phyloP scores from a whole-genome alignment of 1,284 basidiomycete species.

The Puccinia coronata region DNA sequence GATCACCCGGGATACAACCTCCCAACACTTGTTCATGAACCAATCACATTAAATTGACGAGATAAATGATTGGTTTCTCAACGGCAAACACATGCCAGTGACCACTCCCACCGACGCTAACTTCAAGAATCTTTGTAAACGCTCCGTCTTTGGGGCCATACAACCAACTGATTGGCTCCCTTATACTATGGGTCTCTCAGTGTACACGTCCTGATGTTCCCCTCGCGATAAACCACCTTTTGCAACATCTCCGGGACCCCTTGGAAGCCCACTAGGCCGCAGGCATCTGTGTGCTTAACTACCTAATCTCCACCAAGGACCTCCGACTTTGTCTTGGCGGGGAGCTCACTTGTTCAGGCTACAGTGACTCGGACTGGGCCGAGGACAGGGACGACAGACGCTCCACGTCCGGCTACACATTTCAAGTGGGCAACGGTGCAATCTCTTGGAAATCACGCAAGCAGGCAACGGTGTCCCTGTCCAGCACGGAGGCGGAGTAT shows the following conservation, averaged over 20 bases:
- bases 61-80: not conserved
- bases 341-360: not conserved
- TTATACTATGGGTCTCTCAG: too few relatives aligned
- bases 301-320: not conserved
- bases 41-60: slow-evolving; percentile 2
- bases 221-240: not conserved
- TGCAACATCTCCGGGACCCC: not conserved
- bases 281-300: not conserved
- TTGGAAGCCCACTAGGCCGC: not conserved
- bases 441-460: too few relatives aligned
- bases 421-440: too few relatives aligned
- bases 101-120: not conserved
- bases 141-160: not conserved
- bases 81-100: not conserved
- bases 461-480: too few relatives aligned
- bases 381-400: too few relatives aligned
- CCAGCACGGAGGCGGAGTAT: too few relatives aligned
- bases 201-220: not conserved
- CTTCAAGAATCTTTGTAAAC: not conserved
- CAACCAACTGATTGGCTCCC: not conserved
- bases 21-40: too few relatives aligned
- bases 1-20: too few relatives aligned
- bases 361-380: not conserved
- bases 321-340: not conserved
- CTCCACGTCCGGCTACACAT: too few relatives aligned